Evolutionary conservation across 306 rosid species (phyloP).

Genomic region (Hippophae tibetana): DNA sequence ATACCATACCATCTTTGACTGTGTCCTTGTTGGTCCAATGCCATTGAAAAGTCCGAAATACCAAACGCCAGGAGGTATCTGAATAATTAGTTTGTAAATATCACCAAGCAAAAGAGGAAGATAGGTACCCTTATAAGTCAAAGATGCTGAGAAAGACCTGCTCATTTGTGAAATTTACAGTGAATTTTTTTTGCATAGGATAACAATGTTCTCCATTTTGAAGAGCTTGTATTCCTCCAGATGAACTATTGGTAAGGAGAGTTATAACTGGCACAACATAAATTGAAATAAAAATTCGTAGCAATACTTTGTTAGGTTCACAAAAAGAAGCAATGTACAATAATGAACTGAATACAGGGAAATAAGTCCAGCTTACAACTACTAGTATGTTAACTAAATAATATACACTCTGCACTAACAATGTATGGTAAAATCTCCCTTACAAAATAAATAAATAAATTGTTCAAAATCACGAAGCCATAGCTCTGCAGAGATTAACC

Average conservation of each 20-base stretch:
- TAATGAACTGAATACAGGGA: constrained; percentile 6
- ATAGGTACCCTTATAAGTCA: background rate
- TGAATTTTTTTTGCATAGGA: constrained; percentile 69
- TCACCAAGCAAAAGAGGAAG: background rate
- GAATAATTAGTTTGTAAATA: constrained; percentile 21
- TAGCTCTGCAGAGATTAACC: too few species aligned
- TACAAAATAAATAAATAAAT: background rate
- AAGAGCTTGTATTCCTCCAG: constrained; percentile 53
- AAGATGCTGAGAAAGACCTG: constrained; percentile 41
- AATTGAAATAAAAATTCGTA: constrained; percentile 7
- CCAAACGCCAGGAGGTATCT: constrained; percentile 96
- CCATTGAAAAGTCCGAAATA: constrained; percentile 94
- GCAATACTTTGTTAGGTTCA: constrained; percentile 6
- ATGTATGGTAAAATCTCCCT: background rate
- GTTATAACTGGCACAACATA: constrained; percentile 17
- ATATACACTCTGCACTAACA: constrained; percentile 3
- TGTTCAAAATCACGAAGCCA: too few species aligned
- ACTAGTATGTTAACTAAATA: constrained; percentile 7
- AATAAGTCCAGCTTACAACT: constrained; percentile 2
- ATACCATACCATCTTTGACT: constrained; percentile 75
- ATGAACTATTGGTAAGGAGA: constrained; percentile 23
- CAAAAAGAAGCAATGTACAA: constrained; percentile 6
- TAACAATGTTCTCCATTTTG: constrained; percentile 69
- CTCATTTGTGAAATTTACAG: constrained; percentile 61
- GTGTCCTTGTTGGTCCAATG: constrained; percentile 75